These are phyloP conservation scores for Microsporum audouinii DNA, from an alignment of 2,329 filamentous ascomycete genomes.

Conservation along the genomic window DNA sequence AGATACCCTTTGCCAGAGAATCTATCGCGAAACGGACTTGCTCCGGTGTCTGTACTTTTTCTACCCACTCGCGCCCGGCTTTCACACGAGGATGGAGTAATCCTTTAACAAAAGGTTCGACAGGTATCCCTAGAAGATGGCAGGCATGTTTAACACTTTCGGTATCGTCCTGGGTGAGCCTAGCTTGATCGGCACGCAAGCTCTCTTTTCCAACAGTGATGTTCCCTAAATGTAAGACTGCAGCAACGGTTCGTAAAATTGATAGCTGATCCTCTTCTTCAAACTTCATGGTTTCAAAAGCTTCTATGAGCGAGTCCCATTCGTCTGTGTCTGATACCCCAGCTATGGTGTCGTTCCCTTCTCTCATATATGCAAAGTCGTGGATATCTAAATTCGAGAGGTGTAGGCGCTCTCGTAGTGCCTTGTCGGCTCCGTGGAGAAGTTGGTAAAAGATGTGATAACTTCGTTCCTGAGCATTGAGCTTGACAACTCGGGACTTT, in stretches of 20 bases:
- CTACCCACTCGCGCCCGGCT: slow-evolving; percentile 93
- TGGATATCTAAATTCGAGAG: slow-evolving; percentile 64
- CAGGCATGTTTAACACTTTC: slow-evolving; percentile 69
- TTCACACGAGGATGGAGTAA: slow-evolving; percentile 88
- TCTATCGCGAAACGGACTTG: slow-evolving; percentile 85
- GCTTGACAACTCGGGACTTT: slow-evolving; percentile 89
- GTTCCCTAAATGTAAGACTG: slow-evolving; percentile 87
- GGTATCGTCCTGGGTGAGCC: slow-evolving; percentile 63
- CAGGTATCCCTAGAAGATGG: slow-evolving; percentile 67
- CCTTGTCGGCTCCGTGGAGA: slow-evolving; percentile 64
- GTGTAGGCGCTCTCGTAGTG: slow-evolving; percentile 64
- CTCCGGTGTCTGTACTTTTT: slow-evolving; percentile 95
- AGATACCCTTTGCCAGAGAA: slow-evolving; percentile 91
- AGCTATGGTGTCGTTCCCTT: slow-evolving; percentile 81
- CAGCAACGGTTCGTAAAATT: slow-evolving; percentile 78
- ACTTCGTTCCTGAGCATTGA: slow-evolving; percentile 80
- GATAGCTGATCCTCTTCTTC: slow-evolving; percentile 69
- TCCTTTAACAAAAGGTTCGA: slow-evolving; percentile 77
- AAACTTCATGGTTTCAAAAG: slow-evolving; percentile 90
- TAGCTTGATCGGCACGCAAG: slow-evolving; percentile 78
- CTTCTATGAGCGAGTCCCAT: slow-evolving; percentile 82
- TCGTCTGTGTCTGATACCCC: slow-evolving; percentile 85
- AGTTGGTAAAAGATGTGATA: slow-evolving; percentile 98
- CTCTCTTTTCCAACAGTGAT: slow-evolving; percentile 84
- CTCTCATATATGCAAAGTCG: slow-evolving; percentile 82